phyloP scores from a whole-genome alignment of 805 yeast genomes.

The Suhomyces sp. region DNA sequence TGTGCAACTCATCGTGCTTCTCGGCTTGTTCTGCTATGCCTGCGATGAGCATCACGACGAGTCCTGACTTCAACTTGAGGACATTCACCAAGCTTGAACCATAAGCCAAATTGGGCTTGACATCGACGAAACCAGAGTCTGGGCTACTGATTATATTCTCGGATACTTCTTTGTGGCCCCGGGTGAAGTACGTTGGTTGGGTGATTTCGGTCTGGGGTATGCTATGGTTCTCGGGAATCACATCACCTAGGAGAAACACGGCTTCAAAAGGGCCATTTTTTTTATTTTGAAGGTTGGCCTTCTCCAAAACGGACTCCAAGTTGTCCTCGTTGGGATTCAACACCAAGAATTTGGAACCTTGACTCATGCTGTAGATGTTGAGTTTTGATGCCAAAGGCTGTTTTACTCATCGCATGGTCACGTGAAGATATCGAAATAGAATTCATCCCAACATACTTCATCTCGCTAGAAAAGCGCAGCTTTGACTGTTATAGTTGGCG shows the following conservation, averaged over 20 bases:
- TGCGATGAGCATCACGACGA: slow-evolving; percentile 47
- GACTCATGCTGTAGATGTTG: slow-evolving; percentile 5
- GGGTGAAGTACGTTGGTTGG: slow-evolving; percentile 25
- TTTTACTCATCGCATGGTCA: background rate
- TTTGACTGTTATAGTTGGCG: no score
- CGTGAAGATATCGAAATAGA: background rate
- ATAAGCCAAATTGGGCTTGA: slow-evolving; percentile 23
- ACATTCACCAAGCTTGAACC: slow-evolving; percentile 32
- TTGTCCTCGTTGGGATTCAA: slow-evolving; percentile 43
- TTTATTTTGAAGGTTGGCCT: slow-evolving; percentile 46
- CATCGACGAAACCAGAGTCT: slow-evolving; percentile 22
- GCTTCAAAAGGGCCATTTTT: slow-evolving; percentile 69
- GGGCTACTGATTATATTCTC: background rate
- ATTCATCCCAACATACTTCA: no score
- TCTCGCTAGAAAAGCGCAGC: no score
- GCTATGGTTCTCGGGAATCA: slow-evolving; percentile 14
- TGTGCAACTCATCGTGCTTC: slow-evolving; percentile 7
- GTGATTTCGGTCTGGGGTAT: slow-evolving; percentile 19
- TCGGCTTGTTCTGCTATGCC: slow-evolving; percentile 13
- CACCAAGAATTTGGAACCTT: slow-evolving; percentile 36
- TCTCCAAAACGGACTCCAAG: slow-evolving; percentile 42
- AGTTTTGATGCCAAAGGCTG: background rate
- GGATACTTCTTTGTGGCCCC: slow-evolving; percentile 18
- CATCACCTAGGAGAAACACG: slow-evolving; percentile 52
- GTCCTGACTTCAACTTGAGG: slow-evolving; percentile 40